Base-by-base conservation (phyloP, 2,329 filamentous ascomycete species). In the Pseudogymnoascus sp. region DNA sequence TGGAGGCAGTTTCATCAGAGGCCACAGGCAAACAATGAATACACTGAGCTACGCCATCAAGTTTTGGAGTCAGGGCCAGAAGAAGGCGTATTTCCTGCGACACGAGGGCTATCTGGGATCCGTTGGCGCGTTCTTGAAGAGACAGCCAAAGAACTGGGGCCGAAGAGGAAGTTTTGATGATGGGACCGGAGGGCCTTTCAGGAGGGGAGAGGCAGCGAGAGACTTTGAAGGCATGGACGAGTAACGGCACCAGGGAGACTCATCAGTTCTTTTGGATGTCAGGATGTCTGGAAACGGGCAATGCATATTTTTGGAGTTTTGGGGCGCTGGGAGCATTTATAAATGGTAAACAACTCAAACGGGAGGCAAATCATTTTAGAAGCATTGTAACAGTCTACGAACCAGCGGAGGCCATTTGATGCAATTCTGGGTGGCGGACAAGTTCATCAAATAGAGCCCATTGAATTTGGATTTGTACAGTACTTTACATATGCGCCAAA, bases 21-120 rank as follows among this genome's bases (percentile, higher is more conserved):
- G 95, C 41, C 95, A 99, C 75, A 87, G 90, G 14, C 95, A 98
- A 78, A 99, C 95, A 11, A 99, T 99, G 85, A 96, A 98, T 76
- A 98, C 95, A 0, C 81, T 99, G 8, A 93, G 89, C 62, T 99
- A 96, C 73, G 95, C 93, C 72, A 97, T 99, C 77, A 91, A 91
- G 70, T 99, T 98, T 78, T 99, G 95, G 95, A 92, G 89, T 68
- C 91, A 95, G 73, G 93, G 93, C 43, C 82, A 87, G 72, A 97
- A 96, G 76, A 91, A 97, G 76, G 95, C 95, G 0, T 98, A 96
- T 75, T 99, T 99, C 75, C 75, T 99, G 65, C 84, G 95, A 5
- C 95, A 99, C 71, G 95, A 99, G 76, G 95, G 95, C 26, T 99
- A 98, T 73, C 83, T 99, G 0, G 95, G 95, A 8, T 86, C 92